Evolutionary conservation across 306 rosid genomes (phyloP), one percentile per base, ranked within the genome.

Genomic region (Notholithocarpus densiflorus): DNA sequence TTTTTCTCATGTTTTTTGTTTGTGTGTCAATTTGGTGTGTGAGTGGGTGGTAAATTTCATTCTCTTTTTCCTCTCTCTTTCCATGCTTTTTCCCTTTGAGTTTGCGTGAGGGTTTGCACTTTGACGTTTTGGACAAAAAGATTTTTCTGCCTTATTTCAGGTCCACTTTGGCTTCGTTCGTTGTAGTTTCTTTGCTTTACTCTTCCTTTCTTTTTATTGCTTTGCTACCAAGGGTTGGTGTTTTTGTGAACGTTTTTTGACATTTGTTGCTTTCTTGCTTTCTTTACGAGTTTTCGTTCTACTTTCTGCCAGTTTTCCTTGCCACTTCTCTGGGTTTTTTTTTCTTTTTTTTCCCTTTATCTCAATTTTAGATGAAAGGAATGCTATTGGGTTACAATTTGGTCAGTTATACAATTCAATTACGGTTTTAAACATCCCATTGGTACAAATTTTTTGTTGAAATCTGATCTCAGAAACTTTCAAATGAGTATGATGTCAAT

Each of bases 41-140:
- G 29, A 13, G 1, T 3, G 29, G 18, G 1, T 12, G 68, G 66
- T 66, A 40, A 86, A 65, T 62, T 23, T 62, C 43, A 5, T 37
- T 21, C 15, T 23, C 60, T 29, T 64, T 53, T 34, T 5, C 40
- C 20, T n/a, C 4, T 82, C 48, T 53, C 2, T 37, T 68, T 72
- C 74, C 61, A 4, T 40, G 48, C 20, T 54, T 40, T 40, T 73
- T 73, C 66, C 5, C 55, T 12, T 21, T 75, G n/a, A 15, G 81
- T 62, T 89, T 89, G 90, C 92, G 94, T 90, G 92, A 83, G 55
- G 89, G 77, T 66, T 79, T 86, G 82, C 85, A 79, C 76, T 87
- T 90, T 88, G 91, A 88, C 89, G 77, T 79, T 79, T 0, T 3
- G 51, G 71, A 84, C 76, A 79, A 83, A 53, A 21, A 59, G 59